Evolutionary conservation across 257 asterid genomes (phyloP).

Genomic region (Apocynum venetum): DNA sequence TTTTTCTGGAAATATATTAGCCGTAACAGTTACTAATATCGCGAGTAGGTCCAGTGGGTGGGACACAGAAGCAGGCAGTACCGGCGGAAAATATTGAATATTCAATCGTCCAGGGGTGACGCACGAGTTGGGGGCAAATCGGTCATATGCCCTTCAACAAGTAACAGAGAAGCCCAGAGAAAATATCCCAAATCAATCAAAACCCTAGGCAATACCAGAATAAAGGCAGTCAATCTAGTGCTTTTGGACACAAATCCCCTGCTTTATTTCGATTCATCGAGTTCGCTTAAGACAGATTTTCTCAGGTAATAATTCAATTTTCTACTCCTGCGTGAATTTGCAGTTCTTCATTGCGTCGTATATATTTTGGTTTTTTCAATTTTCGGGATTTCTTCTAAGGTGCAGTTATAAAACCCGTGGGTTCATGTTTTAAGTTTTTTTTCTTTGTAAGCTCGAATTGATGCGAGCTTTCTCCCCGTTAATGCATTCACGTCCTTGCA

Average conservation of each 20-base stretch:
- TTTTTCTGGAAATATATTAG: background rate
- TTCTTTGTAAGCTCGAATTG: background rate
- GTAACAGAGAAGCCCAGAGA: background rate
- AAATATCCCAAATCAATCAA: conserved; percentile 9
- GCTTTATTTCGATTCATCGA: background rate
- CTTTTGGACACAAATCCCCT: background rate
- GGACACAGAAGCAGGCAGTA: too few relatives aligned
- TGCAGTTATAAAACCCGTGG: background rate
- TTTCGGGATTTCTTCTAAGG: background rate
- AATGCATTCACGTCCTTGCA: background rate
- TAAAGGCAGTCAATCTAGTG: background rate
- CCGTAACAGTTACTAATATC: background rate
- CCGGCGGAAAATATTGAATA: too few relatives aligned
- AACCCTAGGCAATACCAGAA: conserved; percentile 14
- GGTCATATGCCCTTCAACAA: background rate
- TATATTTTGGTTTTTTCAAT: background rate
- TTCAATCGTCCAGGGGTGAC: background rate
- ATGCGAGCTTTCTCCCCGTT: background rate
- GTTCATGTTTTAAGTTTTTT: background rate
- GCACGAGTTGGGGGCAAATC: conserved; percentile 8
- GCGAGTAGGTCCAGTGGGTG: too few relatives aligned
- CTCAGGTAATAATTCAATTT: background rate
- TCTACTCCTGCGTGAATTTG: background rate
- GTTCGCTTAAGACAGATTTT: background rate
- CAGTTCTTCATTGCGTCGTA: background rate